phyloP scores from a whole-genome alignment of 805 yeast genomes.

The Lipomyces yamadae region DNA sequence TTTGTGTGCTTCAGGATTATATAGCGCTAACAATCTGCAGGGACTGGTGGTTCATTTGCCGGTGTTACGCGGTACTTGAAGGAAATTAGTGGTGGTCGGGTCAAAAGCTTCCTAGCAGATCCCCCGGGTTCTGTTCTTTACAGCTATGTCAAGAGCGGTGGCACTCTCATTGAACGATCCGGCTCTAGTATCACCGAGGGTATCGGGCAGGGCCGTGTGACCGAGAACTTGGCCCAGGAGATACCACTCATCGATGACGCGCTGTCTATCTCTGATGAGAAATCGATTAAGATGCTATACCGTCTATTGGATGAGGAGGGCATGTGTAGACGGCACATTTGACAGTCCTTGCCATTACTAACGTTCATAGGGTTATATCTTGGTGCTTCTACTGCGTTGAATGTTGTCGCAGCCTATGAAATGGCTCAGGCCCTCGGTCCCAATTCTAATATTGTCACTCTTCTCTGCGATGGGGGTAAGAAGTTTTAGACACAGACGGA shows the following conservation, averaged over 20 bases:
- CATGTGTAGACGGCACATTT: not conserved
- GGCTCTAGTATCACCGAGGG: constrained; percentile 95
- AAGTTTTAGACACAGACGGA: not conserved
- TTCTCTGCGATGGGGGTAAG: constrained; percentile 77
- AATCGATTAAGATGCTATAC: constrained; percentile 82
- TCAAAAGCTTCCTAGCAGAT: constrained; percentile 77
- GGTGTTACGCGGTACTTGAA: constrained; percentile 82
- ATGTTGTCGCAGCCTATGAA: constrained; percentile 85
- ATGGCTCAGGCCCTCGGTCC: constrained; percentile 75
- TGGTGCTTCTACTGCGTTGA: constrained; percentile 90
- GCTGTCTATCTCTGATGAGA: constrained; percentile 73
- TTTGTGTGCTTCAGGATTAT: not conserved
- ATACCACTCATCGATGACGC: constrained; percentile 80
- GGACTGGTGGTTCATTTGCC: constrained; percentile 92
- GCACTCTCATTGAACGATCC: constrained; percentile 66
- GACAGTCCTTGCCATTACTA: not conserved
- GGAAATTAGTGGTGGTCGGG: constrained; percentile 63
- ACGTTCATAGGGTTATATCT: constrained; percentile 66
- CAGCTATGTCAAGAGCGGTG: constrained; percentile 73
- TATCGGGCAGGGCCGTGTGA: constrained; percentile 93
- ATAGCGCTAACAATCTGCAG: constrained; percentile 43
- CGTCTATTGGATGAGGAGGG: constrained; percentile 78
- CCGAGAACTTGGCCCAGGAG: constrained; percentile 77
- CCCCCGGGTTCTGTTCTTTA: constrained; percentile 92
- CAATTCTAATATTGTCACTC: constrained; percentile 81